Evolutionary conservation across 2,329 filamentous ascomycete species (phyloP).

Genomic region (Penicillium sp.): DNA sequence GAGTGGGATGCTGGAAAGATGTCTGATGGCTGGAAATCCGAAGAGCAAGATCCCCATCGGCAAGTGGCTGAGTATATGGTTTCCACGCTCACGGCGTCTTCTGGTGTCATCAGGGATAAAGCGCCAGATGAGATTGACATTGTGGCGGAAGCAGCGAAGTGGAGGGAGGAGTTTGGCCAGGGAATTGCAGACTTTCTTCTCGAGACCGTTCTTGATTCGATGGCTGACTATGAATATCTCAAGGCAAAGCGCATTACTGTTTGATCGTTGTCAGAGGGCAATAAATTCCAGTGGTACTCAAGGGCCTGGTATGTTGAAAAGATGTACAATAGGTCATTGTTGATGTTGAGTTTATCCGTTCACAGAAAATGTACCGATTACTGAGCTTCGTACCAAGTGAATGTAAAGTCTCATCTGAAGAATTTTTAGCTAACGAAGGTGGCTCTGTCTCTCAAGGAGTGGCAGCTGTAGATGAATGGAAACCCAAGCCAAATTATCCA

Average conservation of each 20-base stretch:
- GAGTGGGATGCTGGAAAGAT: conserved; percentile 24
- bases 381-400: no score
- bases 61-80: conserved; percentile 17
- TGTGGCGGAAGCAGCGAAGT: conserved; percentile 29
- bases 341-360: no score
- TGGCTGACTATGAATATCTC: conserved; percentile 41
- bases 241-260: conserved; percentile 21
- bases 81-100: conserved; percentile 29
- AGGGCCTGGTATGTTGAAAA: no score
- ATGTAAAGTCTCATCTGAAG: no score
- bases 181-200: conserved; percentile 22
- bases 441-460: no score
- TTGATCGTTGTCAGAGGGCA: not conserved
- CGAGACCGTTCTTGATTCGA: conserved; percentile 27
- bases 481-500: no score
- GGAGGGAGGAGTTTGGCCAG: conserved; percentile 35
- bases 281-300: no score
- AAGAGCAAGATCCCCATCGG: not conserved
- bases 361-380: no score
- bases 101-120: conserved; percentile 31
- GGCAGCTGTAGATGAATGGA: no score
- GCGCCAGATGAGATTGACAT: conserved; percentile 30
- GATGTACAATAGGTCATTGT: no score
- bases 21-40: no score
- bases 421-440: no score